Evolutionary conservation across 2,329 filamentous ascomycete genomes (phyloP), one percentile per base, ranked within the genome.

Genomic region (Dactylonectria estremocensis): DNA sequence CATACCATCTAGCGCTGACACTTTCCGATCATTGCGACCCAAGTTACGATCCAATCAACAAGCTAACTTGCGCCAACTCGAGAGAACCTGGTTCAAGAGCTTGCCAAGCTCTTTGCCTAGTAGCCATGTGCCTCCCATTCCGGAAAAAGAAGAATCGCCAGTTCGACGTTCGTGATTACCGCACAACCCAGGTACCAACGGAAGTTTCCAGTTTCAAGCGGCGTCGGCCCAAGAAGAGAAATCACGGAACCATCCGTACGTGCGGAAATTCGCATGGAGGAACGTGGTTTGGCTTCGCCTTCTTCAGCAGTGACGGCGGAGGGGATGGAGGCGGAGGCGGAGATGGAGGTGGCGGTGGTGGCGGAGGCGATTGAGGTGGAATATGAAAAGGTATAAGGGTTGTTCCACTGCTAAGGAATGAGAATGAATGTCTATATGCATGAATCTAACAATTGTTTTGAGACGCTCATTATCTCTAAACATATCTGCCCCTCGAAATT

Each of bases 181-280:
- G 22, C 33, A 48, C 58, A 3, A 35, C 49, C 46, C 37, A 31
- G 9, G 14, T 28, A 4, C 24, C 55, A 11, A 43, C 57, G 13
- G 57, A 66, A 7, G 45, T 33, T 3, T 66, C 63, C 7, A 61
- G 63, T 11, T 61, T 61, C 35, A 53, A 37, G 6, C n/a, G 58
- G 24, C 58, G 35, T 24, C 48, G 53, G 35, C 6, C 46, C 3
- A 61, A 10, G 48, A 66, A 57, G 46, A 62, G 46, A 52, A 65
- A 43, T 16, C 11, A 52, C 8, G 22, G 28, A 11, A 18, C 18
- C 45, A 9, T 10, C 9, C 40, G 13, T 13, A 35, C 8, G 10
- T 13, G 57, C n/a, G 52, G 14, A 24, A 37, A 10, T 16, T 40
- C 33, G 16, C 40, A 28, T 5, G 50, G 45, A 9, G 49, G 14